phyloP scores from a whole-genome alignment of 164 flowering plant species.

The Tetrastigma voinierianum region DNA sequence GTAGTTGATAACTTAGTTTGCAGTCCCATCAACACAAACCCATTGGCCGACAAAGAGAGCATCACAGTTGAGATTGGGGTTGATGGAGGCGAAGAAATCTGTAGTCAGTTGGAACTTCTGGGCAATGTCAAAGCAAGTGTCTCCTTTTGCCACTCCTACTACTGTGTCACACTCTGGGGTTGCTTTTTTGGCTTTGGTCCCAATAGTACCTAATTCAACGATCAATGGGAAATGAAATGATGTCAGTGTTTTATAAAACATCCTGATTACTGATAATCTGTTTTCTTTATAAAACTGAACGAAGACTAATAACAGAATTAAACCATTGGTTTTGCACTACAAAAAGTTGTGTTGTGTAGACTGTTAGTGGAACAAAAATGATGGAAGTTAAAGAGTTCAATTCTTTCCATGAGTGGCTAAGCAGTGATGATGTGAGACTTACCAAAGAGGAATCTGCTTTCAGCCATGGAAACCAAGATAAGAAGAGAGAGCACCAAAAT shows the following conservation, averaged over 20 bases:
- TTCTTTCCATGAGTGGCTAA: no score
- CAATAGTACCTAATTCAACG: background rate
- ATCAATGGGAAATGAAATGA: no score
- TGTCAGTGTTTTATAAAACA: background rate
- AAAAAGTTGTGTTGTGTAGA: no score
- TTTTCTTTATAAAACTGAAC: background rate
- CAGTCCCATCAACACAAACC: constrained; percentile 22
- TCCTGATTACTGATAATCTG: background rate
- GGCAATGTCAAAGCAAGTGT: constrained; percentile 28
- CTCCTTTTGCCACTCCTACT: constrained; percentile 30
- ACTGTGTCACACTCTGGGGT: constrained; percentile 11
- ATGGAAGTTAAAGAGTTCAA: no score
- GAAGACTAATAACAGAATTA: no score
- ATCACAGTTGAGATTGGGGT: constrained; percentile 36
- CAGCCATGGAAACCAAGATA: constrained; percentile 15
- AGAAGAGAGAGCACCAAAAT: constrained; percentile 21
- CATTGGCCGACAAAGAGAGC: constrained; percentile 41
- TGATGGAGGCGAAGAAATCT: constrained; percentile 19
- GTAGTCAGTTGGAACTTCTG: constrained; percentile 17
- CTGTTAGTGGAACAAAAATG: no score
- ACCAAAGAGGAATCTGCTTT: constrained; percentile 15
- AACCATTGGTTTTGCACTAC: no score
- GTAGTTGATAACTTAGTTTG: no score
- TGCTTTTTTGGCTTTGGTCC: background rate
- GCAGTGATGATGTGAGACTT: background rate